Evolutionary conservation across 108 stramenopile genomes (phyloP), one percentile per base, ranked within the genome.

Genomic region (Cyclotella sp.): DNA sequence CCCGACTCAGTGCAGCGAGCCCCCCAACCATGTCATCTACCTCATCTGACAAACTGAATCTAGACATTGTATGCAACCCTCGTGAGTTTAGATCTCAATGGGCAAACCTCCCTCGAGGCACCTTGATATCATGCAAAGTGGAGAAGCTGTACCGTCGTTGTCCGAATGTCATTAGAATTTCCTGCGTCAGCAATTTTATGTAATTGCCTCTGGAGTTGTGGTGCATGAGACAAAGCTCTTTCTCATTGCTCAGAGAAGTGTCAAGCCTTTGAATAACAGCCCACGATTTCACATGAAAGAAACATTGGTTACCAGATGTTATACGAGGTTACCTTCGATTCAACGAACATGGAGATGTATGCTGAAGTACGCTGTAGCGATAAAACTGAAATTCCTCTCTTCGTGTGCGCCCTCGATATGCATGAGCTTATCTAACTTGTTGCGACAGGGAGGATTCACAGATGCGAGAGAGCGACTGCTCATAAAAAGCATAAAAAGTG

Each of bases 101-200:
- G 76, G 55, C 58, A 62, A 41, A 45, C 22, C 60, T 77, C 3
- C 47, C 67, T 21, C 61, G 34, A 0, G 65, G 75, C 0, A 62
- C 59, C 29, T 13, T 13, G 6, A 5, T 74, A 22, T 53, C 52
- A 27, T 69, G 22, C 26, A 34, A 46, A 22, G 30, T 73, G 1
- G 60, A 61, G 47, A 46, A 29, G 19, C 42, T 46, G 5, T 58
- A 0, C 61, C 60, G 15, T 61, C 67, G 15, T 69, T 77, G 14
- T 30, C 60, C 11, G 67, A 77, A 13, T 77, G 67, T 44, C 67
- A 69, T 43, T 42, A 41, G 22, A 67, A 77, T 30, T 77, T 77
- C 44, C 27, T 41, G 22, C 21, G 26, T 6, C 21, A 22, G 14
- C 47, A 59, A 62, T 77, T 61, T 61, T 77, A 47, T 27, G 68